Percentiles rank a stretch among this genome's conserved stretches.
Conservation (phyloP, 2,329 filamentous ascomycete genomes). For the Phyllosticta paracitricarpa region DNA sequence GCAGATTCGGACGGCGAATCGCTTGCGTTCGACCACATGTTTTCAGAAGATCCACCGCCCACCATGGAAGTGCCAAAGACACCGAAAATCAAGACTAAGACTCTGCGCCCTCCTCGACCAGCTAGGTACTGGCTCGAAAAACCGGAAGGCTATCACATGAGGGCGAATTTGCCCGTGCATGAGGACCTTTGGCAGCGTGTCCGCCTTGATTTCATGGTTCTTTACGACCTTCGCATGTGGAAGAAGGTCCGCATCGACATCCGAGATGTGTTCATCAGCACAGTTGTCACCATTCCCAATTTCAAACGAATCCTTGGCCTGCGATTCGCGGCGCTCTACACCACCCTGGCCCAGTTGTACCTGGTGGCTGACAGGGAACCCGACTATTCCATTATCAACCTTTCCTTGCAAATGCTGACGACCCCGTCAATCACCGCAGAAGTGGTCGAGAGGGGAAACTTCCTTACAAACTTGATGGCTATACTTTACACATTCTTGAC, state of each 20-base stretch:
- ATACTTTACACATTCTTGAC: constrained; percentile 97
- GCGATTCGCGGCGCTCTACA: constrained; percentile 92
- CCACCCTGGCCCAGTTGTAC: constrained; percentile 84
- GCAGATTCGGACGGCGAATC: constrained; percentile 66
- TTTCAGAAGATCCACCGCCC: constrained; percentile 32
- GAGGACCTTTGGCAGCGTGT: constrained; percentile 87
- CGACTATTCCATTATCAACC: constrained; percentile 96
- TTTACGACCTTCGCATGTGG: constrained; percentile 94
- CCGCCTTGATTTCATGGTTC: constrained; percentile 83
- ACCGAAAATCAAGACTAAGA: constrained; percentile 44
- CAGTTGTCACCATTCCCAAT: constrained; percentile 86
- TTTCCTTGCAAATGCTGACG: constrained; percentile 92
- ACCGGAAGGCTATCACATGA: constrained; percentile 57
- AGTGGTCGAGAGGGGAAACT: constrained; percentile 89
- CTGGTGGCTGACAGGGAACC: constrained; percentile 92
- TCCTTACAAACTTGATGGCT: constrained; percentile 86
- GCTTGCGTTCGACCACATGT: constrained; percentile 25
- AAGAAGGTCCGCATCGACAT: constrained; percentile 88
- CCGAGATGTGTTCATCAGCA: constrained; percentile 89
- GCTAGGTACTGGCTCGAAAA: constrained; percentile 81
- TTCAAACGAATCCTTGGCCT: constrained; percentile 92
- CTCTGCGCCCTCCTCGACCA: constrained; percentile 48
- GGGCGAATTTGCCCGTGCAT: constrained; percentile 55
- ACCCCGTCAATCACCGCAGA: constrained; percentile 95
- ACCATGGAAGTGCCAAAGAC: constrained; percentile 74